Evolutionary conservation across 2,329 filamentous ascomycete genomes (phyloP), one percentile per base, ranked within the genome.

Genomic region (Colletotrichum sp.): DNA sequence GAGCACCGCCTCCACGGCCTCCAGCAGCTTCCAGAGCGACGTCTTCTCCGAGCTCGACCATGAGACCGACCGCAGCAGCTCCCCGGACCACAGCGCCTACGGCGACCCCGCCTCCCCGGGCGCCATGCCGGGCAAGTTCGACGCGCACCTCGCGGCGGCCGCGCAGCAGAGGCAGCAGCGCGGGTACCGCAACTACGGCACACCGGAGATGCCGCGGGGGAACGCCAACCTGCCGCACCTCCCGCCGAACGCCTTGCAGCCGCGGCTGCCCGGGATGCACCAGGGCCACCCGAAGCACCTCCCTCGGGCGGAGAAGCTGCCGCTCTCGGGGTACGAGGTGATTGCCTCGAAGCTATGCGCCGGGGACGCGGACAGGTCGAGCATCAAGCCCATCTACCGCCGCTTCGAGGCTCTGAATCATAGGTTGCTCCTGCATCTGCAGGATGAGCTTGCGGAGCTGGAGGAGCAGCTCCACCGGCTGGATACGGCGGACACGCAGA

Each of bases 371-470:
- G 70, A 76, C 16, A 36, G 64, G 34, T 80, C 81, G 8, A 69
- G 79, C 10, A 80, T 89, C 36, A 85, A 82, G 62, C 95, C 95
- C 1, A 90, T 98, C 75, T 98, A 98, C 83, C 92, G 96, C 59
- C 93, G 93, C 72, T 98, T 98, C 81, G 93, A 95, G 82, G 90
- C 92, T 13, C 86, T 98, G 21, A 96, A 97, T 80, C 95, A 98
- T 82, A 93, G 96, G 4, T 86, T 98, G 4, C 86, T 98, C 4
- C 88, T 98, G 1, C 93, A 97, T 77, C 88, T 98, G 18, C 96
- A 98, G 83, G 95, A 98, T 81, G 95, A 98, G 82, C 91, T 98
- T 21, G 89, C 89, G 34, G 94, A 96, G 80, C 87, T 98, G 49
- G 96, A 98, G 84, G 93, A 95, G 80, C 92, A 96, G 73, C 89